A percentile compares a stretch with the other conserved stretches of the same genome.
These are phyloP conservation scores for Stephania japonica DNA, from an alignment of 164 flowering plant species.

Conservation along the genomic window DNA sequence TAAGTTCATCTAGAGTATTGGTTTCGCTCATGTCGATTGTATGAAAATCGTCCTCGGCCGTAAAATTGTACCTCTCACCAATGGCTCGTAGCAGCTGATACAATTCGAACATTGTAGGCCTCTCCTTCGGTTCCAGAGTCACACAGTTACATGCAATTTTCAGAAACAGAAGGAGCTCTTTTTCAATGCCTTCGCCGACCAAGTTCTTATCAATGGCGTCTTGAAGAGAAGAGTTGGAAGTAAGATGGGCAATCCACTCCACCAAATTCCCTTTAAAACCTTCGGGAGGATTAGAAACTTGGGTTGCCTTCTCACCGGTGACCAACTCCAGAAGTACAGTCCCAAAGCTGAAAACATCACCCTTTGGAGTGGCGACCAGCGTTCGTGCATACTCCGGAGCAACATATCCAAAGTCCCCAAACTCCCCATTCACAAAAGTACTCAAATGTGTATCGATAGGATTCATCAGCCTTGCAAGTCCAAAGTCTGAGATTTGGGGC, in stretches of 20 bases:
- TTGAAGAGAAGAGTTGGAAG: constrained; percentile 1
- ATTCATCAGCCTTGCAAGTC: constrained; percentile 13
- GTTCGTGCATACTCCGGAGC: constrained; percentile 6
- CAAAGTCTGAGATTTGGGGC: constrained; percentile 17
- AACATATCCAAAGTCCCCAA: constrained; percentile 6
- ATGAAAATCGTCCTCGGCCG: constrained; percentile 8
- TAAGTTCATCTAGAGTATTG: constrained; percentile 9
- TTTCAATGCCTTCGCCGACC: background rate
- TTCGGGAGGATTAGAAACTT: constrained; percentile 7
- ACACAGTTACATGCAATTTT: constrained; percentile 12
- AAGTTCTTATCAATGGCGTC: constrained; percentile 11
- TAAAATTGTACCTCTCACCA: constrained; percentile 12
- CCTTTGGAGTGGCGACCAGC: constrained; percentile 7
- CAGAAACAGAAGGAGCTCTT: constrained; percentile 11
- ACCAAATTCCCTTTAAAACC: constrained; percentile 13
- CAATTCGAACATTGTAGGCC: constrained; percentile 17
- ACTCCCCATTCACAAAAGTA: constrained; percentile 8
- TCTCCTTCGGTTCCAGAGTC: constrained; percentile 6
- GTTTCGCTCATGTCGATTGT: background rate
- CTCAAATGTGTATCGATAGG: constrained; percentile 8
- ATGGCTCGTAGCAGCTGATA: constrained; percentile 11
- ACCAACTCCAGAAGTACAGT: constrained; percentile 17
- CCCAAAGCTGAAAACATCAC: constrained; percentile 23
- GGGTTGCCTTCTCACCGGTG: constrained; percentile 13
- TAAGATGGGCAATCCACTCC: constrained; percentile 14